Conservation (phyloP, 169 alveolate genomes). For the Plasmodium billcollinsi region DNA sequence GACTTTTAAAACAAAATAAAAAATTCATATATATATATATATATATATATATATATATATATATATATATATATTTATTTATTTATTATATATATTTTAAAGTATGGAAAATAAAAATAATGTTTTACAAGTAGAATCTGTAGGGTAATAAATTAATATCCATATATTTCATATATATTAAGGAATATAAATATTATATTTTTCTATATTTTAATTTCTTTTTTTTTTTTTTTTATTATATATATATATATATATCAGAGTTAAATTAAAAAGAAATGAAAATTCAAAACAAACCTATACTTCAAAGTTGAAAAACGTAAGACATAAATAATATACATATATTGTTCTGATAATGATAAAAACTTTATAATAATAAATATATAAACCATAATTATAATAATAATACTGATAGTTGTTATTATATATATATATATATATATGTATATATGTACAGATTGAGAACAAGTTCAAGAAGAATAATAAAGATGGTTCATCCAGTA, state of each 20-base stretch:
- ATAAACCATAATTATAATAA: not conserved
- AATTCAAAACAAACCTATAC: no score
- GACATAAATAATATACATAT: no score
- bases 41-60: constrained; percentile 13
- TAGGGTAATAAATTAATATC: constrained; percentile 17
- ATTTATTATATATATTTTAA: constrained; percentile 5
- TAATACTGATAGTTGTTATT: not conserved
- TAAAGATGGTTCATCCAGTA: not conserved
- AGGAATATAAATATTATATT: no score
- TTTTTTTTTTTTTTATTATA: not conserved
- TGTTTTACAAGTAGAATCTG: constrained; percentile 31
- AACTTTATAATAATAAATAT: no score
- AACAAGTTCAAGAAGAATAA: not conserved
- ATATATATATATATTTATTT: not conserved
- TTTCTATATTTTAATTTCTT: not conserved
- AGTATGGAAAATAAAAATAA: constrained; percentile 31
- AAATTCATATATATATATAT: not conserved
- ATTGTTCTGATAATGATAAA: no score
- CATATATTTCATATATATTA: no score
- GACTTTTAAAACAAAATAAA: no score
- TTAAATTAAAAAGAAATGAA: no score
- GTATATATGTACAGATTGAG: not conserved
- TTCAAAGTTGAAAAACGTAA: no score
- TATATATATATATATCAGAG: not conserved
- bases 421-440: not conserved